Conservation (phyloP, 495 filamentous ascomycete genomes). For the Glarea lozoyensis region DNA sequence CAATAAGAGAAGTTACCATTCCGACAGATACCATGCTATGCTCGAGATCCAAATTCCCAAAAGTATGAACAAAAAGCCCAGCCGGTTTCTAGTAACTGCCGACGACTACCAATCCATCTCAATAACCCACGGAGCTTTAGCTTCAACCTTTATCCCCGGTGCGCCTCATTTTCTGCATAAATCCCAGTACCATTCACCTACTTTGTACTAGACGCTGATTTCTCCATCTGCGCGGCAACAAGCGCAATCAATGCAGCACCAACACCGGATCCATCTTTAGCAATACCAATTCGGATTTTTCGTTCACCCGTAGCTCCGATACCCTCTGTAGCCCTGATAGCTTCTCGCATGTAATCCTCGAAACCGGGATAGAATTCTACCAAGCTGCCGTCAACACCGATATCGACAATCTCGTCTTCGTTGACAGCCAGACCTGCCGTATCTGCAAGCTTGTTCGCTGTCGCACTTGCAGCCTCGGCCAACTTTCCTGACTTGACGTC, state of each 20-base stretch:
- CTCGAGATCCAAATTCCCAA: too few relatives aligned
- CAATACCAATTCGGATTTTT: conserved; percentile 81
- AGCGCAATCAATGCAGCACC: conserved; percentile 87
- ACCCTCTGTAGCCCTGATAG: conserved; percentile 57
- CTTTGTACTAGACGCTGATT: conserved; percentile 5
- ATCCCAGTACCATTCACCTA: too few relatives aligned
- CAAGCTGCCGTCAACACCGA: conserved; percentile 84
- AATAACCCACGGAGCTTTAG: too few relatives aligned
- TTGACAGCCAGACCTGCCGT: conserved; percentile 9
- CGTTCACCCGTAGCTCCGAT: conserved; percentile 67
- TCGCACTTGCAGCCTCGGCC: conserved; percentile 20
- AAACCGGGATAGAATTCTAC: conserved; percentile 92
- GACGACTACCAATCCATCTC: too few relatives aligned
- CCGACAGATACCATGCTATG: too few relatives aligned
- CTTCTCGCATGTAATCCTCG: conserved; percentile 67
- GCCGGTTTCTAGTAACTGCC: too few relatives aligned
- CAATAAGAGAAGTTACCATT: too few relatives aligned
- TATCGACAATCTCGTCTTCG: conserved; percentile 61
- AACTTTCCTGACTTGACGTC: conserved; percentile 13
- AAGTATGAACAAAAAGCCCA: too few relatives aligned
- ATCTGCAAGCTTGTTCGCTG: conserved; percentile 13
- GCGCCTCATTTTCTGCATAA: too few relatives aligned
- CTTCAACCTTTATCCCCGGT: too few relatives aligned
- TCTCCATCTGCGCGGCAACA: conserved; percentile 41
- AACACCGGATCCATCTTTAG: conserved; percentile 88